A percentile compares a stretch with the other conserved stretches of the same genome.
phyloP scores from a whole-genome alignment of 805 yeast genomes.

The Candida suzukii region DNA sequence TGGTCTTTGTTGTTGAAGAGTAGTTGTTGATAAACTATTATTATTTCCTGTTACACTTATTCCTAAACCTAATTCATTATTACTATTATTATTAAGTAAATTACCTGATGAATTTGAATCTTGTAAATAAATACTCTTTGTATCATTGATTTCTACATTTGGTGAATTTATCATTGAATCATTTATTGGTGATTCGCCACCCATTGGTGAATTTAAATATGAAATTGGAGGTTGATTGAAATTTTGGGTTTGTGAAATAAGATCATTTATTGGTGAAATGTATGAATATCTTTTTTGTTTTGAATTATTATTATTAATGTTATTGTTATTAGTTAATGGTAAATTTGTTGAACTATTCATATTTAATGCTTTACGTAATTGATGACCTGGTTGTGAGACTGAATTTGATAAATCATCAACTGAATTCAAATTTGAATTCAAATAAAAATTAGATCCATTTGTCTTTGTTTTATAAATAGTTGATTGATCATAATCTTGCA shows the following conservation, averaged over 20 bases:
- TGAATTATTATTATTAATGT: too few relatives aligned
- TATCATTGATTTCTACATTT: not conserved
- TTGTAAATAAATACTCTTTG: not conserved
- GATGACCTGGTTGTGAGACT: conserved; percentile 16
- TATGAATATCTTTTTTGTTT: conserved; percentile 12
- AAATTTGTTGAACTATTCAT: not conserved
- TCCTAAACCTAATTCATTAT: not conserved
- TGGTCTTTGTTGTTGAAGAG: not conserved
- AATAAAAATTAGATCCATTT: not conserved
- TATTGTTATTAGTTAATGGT: not conserved
- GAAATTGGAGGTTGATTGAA: conserved; percentile 1
- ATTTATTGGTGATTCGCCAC: conserved; percentile 1
- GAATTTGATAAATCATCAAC: conserved; percentile 1
- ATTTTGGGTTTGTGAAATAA: conserved; percentile 10
- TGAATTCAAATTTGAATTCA: too few relatives aligned
- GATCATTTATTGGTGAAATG: conserved; percentile 20
- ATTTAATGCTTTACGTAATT: conserved; percentile 2
- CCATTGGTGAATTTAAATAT: not conserved
- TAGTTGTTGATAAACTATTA: not conserved
- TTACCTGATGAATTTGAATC: not conserved
- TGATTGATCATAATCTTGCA: not conserved
- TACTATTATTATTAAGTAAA: not conserved
- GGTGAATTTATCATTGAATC: too few relatives aligned
- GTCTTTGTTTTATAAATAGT: not conserved
- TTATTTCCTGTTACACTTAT: not conserved